Base-by-base conservation (phyloP, 257 asterid genomes). In the Linaria vulgaris region DNA sequence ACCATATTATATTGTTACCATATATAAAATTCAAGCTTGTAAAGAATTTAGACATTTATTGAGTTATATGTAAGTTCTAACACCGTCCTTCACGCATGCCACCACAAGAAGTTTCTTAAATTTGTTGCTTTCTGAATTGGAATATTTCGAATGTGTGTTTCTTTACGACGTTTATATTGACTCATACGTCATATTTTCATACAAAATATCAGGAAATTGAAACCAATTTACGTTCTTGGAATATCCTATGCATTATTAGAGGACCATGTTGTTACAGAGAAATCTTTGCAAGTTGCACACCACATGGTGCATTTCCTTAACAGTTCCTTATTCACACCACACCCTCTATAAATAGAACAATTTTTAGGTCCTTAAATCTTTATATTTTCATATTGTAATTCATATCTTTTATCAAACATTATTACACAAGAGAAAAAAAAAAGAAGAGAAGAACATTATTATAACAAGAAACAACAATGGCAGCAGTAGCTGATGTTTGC, bases 401-500 rank as follows among this genome's bases (percentile, higher is more conserved):
- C 10, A 22, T 22, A 41, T 0, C 22, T 56, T 66, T 71, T 55
- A 58, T n/a, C 0, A 69, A 57, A 13, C n/a, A 9, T 39, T 27
- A 61, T 4, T 48, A 37, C 21, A 16, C 30, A 6, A 70, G 38
- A 23, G 38, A 14, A 16, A 12, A 53, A 43, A 12, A 53, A 31
- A 44, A 34, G 22, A 8, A n/a, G n/a, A n/a, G n/a, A n/a, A n/a
- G n/a, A n/a, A n/a, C n/a, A n/a, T n/a, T 25, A 64, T 51, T 41
- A 22, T 37, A n/a, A n/a, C 25, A 69, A 16, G 20, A 48, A 59
- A 69, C 10, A 66, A 55, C 30, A 79, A 83, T 83, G 85, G 85
- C 85, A 70, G 77, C 81, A 37, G 77, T 77, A 34, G 95, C 74
- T 45, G 86, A 79, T 61, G 79, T 64, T 25, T 82, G 95, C 73